Conservation (phyloP, 192 early-diverging fungal genomes). For the Umbelopsis ramanniana region DNA sequence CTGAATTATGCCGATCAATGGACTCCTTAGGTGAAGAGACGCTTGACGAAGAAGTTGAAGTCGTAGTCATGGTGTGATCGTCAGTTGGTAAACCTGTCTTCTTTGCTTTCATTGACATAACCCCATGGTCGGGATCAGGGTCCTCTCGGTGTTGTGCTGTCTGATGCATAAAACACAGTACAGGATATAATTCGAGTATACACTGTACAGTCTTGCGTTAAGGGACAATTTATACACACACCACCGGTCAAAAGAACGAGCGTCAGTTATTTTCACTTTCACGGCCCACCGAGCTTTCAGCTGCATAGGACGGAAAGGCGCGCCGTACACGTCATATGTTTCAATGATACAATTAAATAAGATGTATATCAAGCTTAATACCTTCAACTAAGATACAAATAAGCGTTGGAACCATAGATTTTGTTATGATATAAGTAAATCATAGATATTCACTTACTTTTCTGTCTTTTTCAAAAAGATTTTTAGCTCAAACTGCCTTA, state of each 20-base stretch:
- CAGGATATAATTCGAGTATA: not conserved
- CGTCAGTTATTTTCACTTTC: not conserved
- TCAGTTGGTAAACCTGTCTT: not conserved
- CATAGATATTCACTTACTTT: too few species aligned
- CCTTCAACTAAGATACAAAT: too few species aligned
- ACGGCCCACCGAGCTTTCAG: too few species aligned
- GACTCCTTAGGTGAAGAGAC: conserved; percentile 5
- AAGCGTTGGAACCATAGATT: too few species aligned
- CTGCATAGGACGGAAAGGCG: too few species aligned
- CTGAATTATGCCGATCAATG: not conserved
- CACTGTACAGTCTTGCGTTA: not conserved
- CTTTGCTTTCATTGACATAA: conserved; percentile 11
- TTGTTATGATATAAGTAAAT: too few species aligned
- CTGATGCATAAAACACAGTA: conserved; percentile 17
- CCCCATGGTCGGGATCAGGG: conserved; percentile 2
- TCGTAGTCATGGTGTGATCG: not conserved
- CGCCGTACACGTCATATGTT: too few species aligned
- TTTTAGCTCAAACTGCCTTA: too few species aligned
- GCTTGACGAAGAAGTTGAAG: conserved; percentile 1
- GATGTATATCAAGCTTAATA: too few species aligned
- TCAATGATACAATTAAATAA: too few species aligned
- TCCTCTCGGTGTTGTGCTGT: conserved; percentile 18
- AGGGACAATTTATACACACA: not conserved
- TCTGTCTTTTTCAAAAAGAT: too few species aligned
- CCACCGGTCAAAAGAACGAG: not conserved